phyloP scores from a whole-genome alignment of 2,329 filamentous ascomycete genomes.

The Neonectria magnoliae region DNA sequence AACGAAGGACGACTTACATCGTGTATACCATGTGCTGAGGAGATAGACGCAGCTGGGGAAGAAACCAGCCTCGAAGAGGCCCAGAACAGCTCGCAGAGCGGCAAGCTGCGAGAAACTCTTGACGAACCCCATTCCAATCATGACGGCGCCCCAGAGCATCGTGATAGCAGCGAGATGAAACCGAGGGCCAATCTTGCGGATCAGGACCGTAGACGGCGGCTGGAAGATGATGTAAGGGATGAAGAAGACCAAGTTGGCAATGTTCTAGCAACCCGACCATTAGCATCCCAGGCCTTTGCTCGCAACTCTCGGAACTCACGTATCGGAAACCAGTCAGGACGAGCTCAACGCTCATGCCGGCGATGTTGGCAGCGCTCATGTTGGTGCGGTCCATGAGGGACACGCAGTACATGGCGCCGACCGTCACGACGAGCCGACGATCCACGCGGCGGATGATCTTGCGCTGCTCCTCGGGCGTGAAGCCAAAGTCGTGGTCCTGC shows the following conservation, averaged over 20 bases:
- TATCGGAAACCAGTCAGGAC: constrained; percentile 57
- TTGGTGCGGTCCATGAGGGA: constrained; percentile 85
- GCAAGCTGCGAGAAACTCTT: constrained; percentile 62
- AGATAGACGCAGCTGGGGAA: constrained; percentile 78
- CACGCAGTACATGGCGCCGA: constrained; percentile 76
- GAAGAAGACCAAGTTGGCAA: constrained; percentile 79
- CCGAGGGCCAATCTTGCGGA: constrained; percentile 73
- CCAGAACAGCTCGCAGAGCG: constrained; percentile 67
- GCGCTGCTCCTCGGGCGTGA: constrained; percentile 70
- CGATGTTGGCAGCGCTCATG: constrained; percentile 76
- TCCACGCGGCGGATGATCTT: constrained; percentile 77
- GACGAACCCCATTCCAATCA: constrained; percentile 74
- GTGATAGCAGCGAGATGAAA: constrained; percentile 65
- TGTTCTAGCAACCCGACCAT: constrained; percentile 52
- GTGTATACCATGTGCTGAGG: constrained; percentile 78
- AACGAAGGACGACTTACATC: constrained; percentile 58
- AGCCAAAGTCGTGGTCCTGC: constrained; percentile 52
- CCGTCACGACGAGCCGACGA: constrained; percentile 68
- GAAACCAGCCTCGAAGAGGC: constrained; percentile 75
- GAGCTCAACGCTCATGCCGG: constrained; percentile 66
- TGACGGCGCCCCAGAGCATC: constrained; percentile 67
- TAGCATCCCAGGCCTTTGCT: background rate
- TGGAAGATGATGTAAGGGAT: constrained; percentile 78
- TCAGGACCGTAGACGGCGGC: constrained; percentile 74
- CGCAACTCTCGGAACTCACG: constrained; percentile 42